Conservation (phyloP, 306 rosid species). For the Ammopiptanthus mongolicus region DNA sequence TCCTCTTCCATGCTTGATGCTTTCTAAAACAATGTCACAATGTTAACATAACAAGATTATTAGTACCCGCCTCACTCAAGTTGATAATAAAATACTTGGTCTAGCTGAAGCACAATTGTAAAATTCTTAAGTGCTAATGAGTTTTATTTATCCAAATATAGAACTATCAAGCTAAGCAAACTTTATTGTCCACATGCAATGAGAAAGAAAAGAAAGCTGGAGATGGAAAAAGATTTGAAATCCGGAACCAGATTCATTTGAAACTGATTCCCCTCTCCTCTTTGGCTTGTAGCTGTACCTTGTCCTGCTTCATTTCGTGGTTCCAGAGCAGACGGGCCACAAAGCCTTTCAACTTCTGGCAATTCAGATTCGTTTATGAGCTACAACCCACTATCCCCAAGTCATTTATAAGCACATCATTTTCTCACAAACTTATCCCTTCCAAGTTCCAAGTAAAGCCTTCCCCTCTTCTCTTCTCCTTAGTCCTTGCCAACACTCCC, state of each 20-base stretch:
- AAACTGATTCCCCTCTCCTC: conserved; percentile 23
- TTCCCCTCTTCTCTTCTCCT: neutral
- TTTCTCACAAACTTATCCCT: conserved; percentile 18
- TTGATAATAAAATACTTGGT: neutral
- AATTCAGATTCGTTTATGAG: conserved; percentile 29
- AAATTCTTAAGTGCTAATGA: neutral
- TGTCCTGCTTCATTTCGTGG: conserved; percentile 36
- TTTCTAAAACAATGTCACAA: neutral
- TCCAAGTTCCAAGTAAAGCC: neutral
- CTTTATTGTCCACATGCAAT: too few relatives aligned
- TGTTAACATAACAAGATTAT: neutral
- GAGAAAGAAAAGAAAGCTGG: neutral
- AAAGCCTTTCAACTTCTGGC: conserved; percentile 20
- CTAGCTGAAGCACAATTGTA: neutral
- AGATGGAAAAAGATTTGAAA: neutral
- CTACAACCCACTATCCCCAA: conserved; percentile 13
- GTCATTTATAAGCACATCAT: conserved; percentile 22
- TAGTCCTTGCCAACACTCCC: neutral
- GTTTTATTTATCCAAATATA: neutral
- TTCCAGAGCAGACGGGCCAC: conserved; percentile 39
- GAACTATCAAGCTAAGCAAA: neutral
- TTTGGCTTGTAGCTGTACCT: conserved; percentile 18
- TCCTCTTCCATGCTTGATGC: too few relatives aligned
- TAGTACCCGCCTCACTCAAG: neutral
- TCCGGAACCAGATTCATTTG: conserved; percentile 38